Base-by-base conservation (phyloP, 2,329 filamentous ascomycete genomes). In the Colletotrichum somersetense region DNA sequence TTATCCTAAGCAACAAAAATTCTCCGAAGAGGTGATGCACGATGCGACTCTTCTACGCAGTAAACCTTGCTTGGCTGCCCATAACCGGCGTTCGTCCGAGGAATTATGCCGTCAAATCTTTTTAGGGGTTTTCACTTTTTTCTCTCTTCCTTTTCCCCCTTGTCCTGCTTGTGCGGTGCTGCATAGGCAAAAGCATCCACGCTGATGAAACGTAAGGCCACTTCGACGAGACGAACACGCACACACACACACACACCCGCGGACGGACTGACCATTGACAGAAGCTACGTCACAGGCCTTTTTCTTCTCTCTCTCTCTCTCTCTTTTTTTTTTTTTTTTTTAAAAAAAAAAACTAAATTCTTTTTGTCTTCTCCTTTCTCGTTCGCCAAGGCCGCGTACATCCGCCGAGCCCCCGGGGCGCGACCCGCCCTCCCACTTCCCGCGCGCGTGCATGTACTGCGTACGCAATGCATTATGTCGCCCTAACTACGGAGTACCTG, bases 211-310 rank as follows among this genome's bases (percentile, higher is more conserved):
- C 69, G 30, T 44, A 26, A 11, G 55, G 26, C n/a, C 46, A 38
- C 7, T 11, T 18, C 20, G 20, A 53, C 62, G 69, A 72, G 69
- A 72, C 65, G 69, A 72, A 30, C 50, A 72, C 69, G 53, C 20
- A 46, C 44, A 46, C 42, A 44, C 42, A 20, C 42, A 44, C 16
- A 44, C 42, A 18, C 42, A 16, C 7, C 44, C 44, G 44, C 5
- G 23, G 50, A 26, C 59, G 59, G 20, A 33, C 40, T 26, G 5
- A 2, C 11, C 12, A 16, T 26, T 30, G 48, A n/a, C 23, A 30
- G 26, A 33, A 2, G 55, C 64, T 52, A 68, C 53, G 65, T 72
- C 69, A 69, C 57, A 53, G 44, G 2, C 2, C 14, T 14, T 40
- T 38, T 38, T 38, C 11, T 35, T 35, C 35, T 35, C 2, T 14